A percentile compares a stretch with the other conserved stretches of the same genome.
phyloP scores from a whole-genome alignment of 257 asterid genomes.

The Thymus quinquecostatus region DNA sequence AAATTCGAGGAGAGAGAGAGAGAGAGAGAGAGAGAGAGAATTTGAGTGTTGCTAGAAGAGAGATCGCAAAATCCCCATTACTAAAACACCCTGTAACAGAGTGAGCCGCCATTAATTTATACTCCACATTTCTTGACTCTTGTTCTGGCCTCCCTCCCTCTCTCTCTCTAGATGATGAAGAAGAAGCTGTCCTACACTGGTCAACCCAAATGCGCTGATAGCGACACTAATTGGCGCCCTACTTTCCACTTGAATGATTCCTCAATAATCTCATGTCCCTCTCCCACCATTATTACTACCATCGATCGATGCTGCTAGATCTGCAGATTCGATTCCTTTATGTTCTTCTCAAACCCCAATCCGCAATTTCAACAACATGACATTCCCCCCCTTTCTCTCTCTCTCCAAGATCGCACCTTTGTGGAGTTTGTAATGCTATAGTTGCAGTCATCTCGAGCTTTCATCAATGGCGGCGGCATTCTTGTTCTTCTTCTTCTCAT shows the following conservation, averaged over 20 bases:
- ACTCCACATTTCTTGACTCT: conserved; percentile 29
- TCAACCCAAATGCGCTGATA: conserved; percentile 30
- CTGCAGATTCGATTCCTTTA: conserved; percentile 40
- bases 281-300: conserved; percentile 11
- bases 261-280: conserved; percentile 28
- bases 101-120: conserved; percentile 18
- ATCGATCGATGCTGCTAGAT: conserved; percentile 42
- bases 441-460: not conserved
- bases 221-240: conserved; percentile 63
- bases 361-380: not conserved
- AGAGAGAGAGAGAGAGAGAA: conserved; percentile 13
- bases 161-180: not conserved
- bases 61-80: conserved; percentile 22
- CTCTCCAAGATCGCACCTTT: conserved; percentile 20
- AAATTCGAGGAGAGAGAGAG: conserved; percentile 28
- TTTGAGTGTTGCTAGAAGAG: not conserved
- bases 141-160: conserved; percentile 7
- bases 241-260: conserved; percentile 35
- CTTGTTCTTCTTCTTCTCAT: conserved; percentile 26
- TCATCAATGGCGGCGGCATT: conserved; percentile 38
- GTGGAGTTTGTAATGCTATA: not conserved
- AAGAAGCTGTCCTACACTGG: conserved; percentile 16
- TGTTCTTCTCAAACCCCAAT: conserved; percentile 18
- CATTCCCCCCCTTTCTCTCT: not conserved
- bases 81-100: conserved; percentile 17